These are phyloP conservation scores for Arthrobotrys sinensis DNA, from an alignment of 2,329 filamentous ascomycete genomes.

Conservation along the genomic window DNA sequence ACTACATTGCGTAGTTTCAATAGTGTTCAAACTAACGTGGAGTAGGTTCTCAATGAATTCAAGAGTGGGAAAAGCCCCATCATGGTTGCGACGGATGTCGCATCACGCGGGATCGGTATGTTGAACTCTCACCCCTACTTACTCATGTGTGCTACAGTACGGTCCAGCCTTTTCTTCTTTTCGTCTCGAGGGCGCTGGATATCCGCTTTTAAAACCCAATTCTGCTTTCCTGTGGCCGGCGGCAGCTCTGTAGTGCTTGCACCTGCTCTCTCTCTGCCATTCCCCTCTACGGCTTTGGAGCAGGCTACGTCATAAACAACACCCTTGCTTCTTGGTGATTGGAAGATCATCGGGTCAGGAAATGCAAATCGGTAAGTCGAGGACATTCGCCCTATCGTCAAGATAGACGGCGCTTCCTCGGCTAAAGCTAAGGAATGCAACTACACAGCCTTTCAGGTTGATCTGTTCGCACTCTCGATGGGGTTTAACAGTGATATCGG, in stretches of 20 bases:
- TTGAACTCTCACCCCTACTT: constrained; percentile 76
- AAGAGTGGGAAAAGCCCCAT: constrained; percentile 91
- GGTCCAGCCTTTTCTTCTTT: constrained; percentile 57
- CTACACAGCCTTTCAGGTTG: constrained; percentile 58
- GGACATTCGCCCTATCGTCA: constrained; percentile 59
- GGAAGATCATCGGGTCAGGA: constrained; percentile 52
- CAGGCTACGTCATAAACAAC: constrained; percentile 38
- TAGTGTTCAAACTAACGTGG: constrained; percentile 14
- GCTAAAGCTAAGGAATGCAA: constrained; percentile 59
- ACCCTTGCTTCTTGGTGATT: constrained; percentile 42
- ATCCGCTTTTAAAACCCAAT: constrained; percentile 60
- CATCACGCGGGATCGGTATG: constrained; percentile 93
- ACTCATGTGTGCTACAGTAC: constrained; percentile 60
- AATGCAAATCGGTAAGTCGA: constrained; percentile 61
- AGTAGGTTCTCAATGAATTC: constrained; percentile 82
- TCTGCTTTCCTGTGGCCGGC: constrained; percentile 54
- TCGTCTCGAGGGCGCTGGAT: constrained; percentile 49
- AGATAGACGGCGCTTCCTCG: constrained; percentile 61
- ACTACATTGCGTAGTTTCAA: background rate
- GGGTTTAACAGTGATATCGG: constrained; percentile 58
- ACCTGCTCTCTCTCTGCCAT: constrained; percentile 48
- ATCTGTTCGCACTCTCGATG: constrained; percentile 51
- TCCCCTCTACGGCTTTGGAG: constrained; percentile 39
- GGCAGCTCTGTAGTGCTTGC: constrained; percentile 40
- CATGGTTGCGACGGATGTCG: constrained; percentile 93